phyloP scores from a whole-genome alignment of 2,329 filamentous ascomycete species.

The Phoma herbarum region DNA sequence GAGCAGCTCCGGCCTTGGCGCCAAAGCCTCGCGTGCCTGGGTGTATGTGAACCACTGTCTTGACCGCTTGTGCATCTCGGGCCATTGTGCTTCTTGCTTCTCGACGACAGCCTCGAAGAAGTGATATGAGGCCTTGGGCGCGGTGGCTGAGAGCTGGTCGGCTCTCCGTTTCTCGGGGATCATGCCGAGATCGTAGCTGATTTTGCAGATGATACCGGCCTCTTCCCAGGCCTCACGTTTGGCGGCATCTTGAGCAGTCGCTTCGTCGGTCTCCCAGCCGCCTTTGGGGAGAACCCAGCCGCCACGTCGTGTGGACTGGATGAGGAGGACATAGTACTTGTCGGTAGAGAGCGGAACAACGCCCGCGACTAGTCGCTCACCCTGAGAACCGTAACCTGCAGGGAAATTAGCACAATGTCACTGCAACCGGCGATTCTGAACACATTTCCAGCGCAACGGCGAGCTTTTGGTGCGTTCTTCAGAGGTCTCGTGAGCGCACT shows the following conservation, averaged over 20 bases:
- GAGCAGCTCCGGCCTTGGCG: constrained; percentile 82
- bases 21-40: constrained; percentile 80
- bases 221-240: constrained; percentile 97
- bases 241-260: constrained; percentile 81
- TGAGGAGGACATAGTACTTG: constrained; percentile 87
- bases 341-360: constrained; percentile 89
- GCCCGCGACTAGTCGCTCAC: constrained; percentile 93
- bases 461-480: constrained; percentile 12
- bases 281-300: constrained; percentile 98
- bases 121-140: constrained; percentile 79
- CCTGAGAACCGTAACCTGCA: constrained; percentile 87
- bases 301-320: constrained; percentile 88
- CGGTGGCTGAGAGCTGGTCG: constrained; percentile 60
- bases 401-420: constrained; percentile 24
- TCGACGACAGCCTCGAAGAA: constrained; percentile 91
- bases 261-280: constrained; percentile 96
- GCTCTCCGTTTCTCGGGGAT: constrained; percentile 80
- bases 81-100: constrained; percentile 87
- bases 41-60: constrained; percentile 88
- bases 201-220: constrained; percentile 86
- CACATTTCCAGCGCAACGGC: constrained; percentile 15
- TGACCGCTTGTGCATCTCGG: constrained; percentile 89
- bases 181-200: constrained; percentile 84
- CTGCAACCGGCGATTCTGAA: constrained; percentile 10
- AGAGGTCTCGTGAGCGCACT: constrained; percentile 57